Percentiles rank a stretch among this genome's conserved stretches.
phyloP scores from a whole-genome alignment of 805 yeast species.

The Zygotorulaspora danielsina region DNA sequence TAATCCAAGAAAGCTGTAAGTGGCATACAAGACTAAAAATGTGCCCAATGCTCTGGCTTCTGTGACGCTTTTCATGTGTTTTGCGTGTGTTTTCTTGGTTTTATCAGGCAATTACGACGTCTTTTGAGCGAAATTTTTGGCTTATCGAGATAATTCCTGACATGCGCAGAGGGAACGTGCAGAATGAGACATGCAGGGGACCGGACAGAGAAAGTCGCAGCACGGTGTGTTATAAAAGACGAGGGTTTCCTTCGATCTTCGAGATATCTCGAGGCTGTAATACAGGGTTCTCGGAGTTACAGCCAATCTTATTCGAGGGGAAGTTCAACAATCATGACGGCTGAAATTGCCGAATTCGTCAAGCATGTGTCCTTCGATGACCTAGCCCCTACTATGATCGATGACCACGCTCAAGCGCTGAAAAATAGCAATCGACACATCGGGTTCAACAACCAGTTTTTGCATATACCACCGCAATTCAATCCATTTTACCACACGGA shows the following conservation, averaged over 20 bases:
- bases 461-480: constrained; percentile 34
- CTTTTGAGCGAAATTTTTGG: constrained; percentile 2
- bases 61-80: too few relatives aligned
- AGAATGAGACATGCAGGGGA: constrained; percentile 3
- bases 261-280: too few relatives aligned
- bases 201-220: neutral
- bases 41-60: too few relatives aligned
- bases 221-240: neutral
- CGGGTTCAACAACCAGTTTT: constrained; percentile 24
- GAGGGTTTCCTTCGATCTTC: too few relatives aligned
- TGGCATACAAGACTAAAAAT: too few relatives aligned
- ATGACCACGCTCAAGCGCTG: constrained; percentile 26
- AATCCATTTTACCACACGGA: constrained; percentile 24
- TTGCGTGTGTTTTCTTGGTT: too few relatives aligned
- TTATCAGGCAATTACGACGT: too few relatives aligned
- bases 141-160: neutral
- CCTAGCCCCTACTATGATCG: constrained; percentile 29
- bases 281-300: neutral
- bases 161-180: neutral
- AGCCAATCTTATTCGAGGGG: neutral
- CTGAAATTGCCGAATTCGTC: constrained; percentile 13
- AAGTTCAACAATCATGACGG: neutral
- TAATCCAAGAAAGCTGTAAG: too few relatives aligned
- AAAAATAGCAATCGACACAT: constrained; percentile 21
- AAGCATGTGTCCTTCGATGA: constrained; percentile 35